Evolutionary conservation across 164 flowering plant species (phyloP).

Genomic region (Vitis riparia): DNA sequence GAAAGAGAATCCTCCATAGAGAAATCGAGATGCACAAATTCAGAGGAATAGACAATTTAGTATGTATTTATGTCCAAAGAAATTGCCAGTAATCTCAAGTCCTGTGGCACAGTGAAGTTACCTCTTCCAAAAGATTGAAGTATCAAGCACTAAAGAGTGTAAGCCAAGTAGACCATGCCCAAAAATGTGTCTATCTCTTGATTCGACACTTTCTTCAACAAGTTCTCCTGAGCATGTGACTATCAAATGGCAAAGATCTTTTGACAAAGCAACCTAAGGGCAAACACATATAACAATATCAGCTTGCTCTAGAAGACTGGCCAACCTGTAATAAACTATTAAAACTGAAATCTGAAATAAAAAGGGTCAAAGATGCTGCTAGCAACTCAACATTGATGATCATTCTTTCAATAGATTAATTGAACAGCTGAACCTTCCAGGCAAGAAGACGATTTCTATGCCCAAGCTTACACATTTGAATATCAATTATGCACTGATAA

Average conservation of each 20-base stretch:
- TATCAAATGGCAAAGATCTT: conserved; percentile 69
- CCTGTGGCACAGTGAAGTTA: conserved; percentile 17
- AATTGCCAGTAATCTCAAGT: not conserved
- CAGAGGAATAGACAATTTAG: not conserved
- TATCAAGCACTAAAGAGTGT: conserved; percentile 74
- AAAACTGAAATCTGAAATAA: too few species aligned
- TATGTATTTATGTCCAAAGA: not conserved
- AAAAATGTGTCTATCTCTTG: conserved; percentile 24
- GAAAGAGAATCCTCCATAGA: too few species aligned
- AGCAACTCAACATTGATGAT: too few species aligned
- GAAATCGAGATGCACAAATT: too few species aligned
- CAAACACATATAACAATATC: conserved; percentile 10
- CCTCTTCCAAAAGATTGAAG: conserved; percentile 84
- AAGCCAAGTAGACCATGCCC: conserved; percentile 45
- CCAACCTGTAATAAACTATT: not conserved
- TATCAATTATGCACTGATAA: too few species aligned
- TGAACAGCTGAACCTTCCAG: too few species aligned
- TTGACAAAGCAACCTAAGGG: conserved; percentile 82
- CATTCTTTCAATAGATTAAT: too few species aligned
- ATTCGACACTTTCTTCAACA: conserved; percentile 27
- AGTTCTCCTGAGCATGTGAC: conserved; percentile 70
- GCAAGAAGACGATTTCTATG: too few species aligned
- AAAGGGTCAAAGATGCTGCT: too few species aligned
- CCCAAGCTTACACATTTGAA: too few species aligned
- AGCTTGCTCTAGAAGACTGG: conserved; percentile 5